Evolutionary conservation across 805 yeast genomes (phyloP).

Genomic region (Yarrowia porcina): DNA sequence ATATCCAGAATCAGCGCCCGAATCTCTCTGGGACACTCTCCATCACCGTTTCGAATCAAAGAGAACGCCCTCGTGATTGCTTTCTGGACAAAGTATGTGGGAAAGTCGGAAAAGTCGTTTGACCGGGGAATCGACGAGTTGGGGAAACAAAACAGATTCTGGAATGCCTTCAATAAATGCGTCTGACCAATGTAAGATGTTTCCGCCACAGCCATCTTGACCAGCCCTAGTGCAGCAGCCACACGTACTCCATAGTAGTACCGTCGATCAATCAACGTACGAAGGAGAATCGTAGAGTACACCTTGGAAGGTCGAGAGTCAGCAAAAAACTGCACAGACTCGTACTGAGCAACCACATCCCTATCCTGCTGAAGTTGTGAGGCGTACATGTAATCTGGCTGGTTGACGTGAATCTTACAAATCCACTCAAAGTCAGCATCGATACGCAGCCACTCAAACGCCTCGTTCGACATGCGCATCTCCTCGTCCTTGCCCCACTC

Average conservation of each 20-base stretch:
- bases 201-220: slow-evolving; percentile 59
- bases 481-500: slow-evolving; percentile 72
- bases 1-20: slow-evolving; percentile 64
- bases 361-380: slow-evolving; percentile 92
- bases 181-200: slow-evolving; percentile 67
- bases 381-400: slow-evolving; percentile 92
- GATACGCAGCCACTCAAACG: slow-evolving; percentile 96
- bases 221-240: slow-evolving; percentile 80
- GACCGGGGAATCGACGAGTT: slow-evolving; percentile 65
- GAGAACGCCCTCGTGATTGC: slow-evolving; percentile 65
- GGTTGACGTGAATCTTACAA: slow-evolving; percentile 71
- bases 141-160: slow-evolving; percentile 67
- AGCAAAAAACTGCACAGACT: slow-evolving; percentile 72
- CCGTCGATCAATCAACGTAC: slow-evolving; percentile 79
- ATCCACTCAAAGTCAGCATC: slow-evolving; percentile 99
- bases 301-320: slow-evolving; percentile 56
- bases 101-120: slow-evolving; percentile 74
- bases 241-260: slow-evolving; percentile 86
- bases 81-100: slow-evolving; percentile 64
- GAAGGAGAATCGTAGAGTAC: slow-evolving; percentile 70
- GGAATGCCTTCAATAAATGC: slow-evolving; percentile 69
- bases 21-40: slow-evolving; percentile 58
- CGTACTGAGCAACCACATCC: slow-evolving; percentile 93
- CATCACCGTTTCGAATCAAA: slow-evolving; percentile 56
- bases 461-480: slow-evolving; percentile 68